Evolutionary conservation across 129 eudicot species (phyloP).

Genomic region (Tanacetum coccineum): DNA sequence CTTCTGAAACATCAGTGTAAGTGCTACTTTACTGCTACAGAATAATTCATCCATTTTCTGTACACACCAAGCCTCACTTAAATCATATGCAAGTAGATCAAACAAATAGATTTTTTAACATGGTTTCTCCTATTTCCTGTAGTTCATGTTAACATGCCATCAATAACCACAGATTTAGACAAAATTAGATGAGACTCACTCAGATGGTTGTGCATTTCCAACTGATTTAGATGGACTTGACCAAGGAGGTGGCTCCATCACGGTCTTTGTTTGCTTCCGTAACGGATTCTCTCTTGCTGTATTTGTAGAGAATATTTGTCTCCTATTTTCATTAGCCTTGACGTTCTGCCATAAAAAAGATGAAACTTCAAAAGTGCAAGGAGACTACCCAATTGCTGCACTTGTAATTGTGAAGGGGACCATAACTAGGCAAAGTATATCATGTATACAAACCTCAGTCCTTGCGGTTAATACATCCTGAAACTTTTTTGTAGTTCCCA

Average conservation of each 20-base stretch:
- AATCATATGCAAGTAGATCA: too few species aligned
- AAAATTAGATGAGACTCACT: constrained; percentile 33
- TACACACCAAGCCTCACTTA: too few species aligned
- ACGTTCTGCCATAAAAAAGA: constrained; percentile 45
- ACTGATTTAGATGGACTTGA: constrained; percentile 49
- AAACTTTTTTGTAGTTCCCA: constrained; percentile 69
- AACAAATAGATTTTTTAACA: too few species aligned
- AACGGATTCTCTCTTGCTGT: constrained; percentile 56
- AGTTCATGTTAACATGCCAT: constrained; percentile 4
- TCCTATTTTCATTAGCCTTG: constrained; percentile 76
- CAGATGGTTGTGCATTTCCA: constrained; percentile 48
- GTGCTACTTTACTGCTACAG: too few species aligned
- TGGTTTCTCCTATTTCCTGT: neutral
- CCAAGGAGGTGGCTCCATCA: constrained; percentile 80
- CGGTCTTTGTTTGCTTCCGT: constrained; percentile 42
- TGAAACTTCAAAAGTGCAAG: constrained; percentile 8
- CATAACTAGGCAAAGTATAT: constrained; percentile 5
- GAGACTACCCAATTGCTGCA: neutral
- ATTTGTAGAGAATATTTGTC: constrained; percentile 63
- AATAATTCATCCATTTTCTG: too few species aligned
- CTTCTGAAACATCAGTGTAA: too few species aligned
- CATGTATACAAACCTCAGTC: constrained; percentile 46
- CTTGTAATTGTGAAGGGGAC: neutral
- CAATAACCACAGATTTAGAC: constrained; percentile 6
- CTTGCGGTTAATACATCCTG: constrained; percentile 72